These are phyloP conservation scores for Ogataea trehalophila DNA, from an alignment of 805 yeast species.

Conservation along the genomic window DNA sequence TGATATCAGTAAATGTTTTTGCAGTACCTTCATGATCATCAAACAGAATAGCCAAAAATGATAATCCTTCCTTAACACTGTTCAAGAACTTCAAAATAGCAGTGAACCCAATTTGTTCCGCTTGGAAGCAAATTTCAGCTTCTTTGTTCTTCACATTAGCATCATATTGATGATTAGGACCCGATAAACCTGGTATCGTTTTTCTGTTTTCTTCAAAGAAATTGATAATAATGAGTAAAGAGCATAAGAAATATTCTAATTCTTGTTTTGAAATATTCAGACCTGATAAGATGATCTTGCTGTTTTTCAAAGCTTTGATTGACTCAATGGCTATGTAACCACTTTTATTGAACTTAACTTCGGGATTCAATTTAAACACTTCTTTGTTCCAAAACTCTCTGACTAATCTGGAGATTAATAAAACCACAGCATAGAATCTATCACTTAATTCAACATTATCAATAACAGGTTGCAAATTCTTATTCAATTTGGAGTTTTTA, in stretches of 20 bases:
- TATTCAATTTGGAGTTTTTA: slow-evolving; percentile 40
- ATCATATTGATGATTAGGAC: slow-evolving; percentile 51
- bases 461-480: slow-evolving; percentile 37
- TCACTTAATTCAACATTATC: slow-evolving; percentile 87
- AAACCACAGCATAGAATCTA: slow-evolving; percentile 81
- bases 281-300: slow-evolving; percentile 37
- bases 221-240: slow-evolving; percentile 62
- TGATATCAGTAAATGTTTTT: slow-evolving; percentile 53
- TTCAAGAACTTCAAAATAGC: slow-evolving; percentile 70
- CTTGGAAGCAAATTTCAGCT: slow-evolving; percentile 69
- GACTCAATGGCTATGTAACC: slow-evolving; percentile 35
- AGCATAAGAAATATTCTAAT: slow-evolving; percentile 66
- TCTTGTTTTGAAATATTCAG: slow-evolving; percentile 43
- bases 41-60: slow-evolving; percentile 75
- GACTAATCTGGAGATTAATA: slow-evolving; percentile 72
- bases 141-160: slow-evolving; percentile 40
- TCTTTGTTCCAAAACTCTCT: slow-evolving; percentile 74
- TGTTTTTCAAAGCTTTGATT: slow-evolving; percentile 37
- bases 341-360: slow-evolving; percentile 29
- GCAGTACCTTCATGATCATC: slow-evolving; percentile 49
- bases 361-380: slow-evolving; percentile 45
- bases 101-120: slow-evolving; percentile 85
- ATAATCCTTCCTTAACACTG: slow-evolving; percentile 82
- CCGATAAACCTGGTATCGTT: slow-evolving; percentile 53
- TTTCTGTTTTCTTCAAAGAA: slow-evolving; percentile 65